A percentile compares a stretch with the other conserved stretches of the same genome.
These are phyloP conservation scores for Bassia scoparia DNA, from an alignment of 148 eudicot species.

Conservation along the genomic window DNA sequence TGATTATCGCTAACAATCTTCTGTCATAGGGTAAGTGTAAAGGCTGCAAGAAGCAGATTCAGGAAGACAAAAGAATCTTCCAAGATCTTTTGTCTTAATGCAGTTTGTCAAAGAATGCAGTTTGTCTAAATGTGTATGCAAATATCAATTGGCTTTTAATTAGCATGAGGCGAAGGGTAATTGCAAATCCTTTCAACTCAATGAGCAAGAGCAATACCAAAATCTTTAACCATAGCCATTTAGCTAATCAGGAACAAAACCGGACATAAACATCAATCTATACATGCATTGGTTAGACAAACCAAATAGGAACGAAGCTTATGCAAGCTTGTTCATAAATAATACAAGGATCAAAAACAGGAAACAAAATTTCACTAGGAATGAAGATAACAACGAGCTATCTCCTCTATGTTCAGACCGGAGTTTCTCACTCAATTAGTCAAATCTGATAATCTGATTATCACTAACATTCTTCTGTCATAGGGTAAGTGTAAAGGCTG, in stretches of 20 bases:
- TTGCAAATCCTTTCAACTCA: too few relatives aligned
- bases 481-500: slow-evolving; percentile 10
- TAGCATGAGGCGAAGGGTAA: too few relatives aligned
- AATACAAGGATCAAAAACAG: not conserved
- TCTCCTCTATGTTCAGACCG: not conserved
- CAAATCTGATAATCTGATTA: not conserved
- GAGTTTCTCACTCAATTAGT: not conserved
- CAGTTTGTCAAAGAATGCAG: too few relatives aligned
- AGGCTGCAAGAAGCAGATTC: slow-evolving; percentile 17
- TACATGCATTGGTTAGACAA: too few relatives aligned
- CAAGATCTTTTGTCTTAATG: too few relatives aligned
- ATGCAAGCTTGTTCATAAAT: not conserved
- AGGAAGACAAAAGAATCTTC: slow-evolving; percentile 12
- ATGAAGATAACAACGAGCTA: not conserved
- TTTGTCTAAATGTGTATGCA: too few relatives aligned
- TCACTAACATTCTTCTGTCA: slow-evolving; percentile 6
- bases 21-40: slow-evolving; percentile 18
- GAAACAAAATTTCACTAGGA: slow-evolving; percentile 11
- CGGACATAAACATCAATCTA: too few relatives aligned
- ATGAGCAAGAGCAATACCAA: too few relatives aligned
- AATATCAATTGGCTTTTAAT: too few relatives aligned
- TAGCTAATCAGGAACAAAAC: too few relatives aligned
- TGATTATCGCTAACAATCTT: not conserved
- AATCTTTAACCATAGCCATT: too few relatives aligned
- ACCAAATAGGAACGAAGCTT: not conserved